phyloP scores from a whole-genome alignment of 345 rosid species.

The Citrus maxima region DNA sequence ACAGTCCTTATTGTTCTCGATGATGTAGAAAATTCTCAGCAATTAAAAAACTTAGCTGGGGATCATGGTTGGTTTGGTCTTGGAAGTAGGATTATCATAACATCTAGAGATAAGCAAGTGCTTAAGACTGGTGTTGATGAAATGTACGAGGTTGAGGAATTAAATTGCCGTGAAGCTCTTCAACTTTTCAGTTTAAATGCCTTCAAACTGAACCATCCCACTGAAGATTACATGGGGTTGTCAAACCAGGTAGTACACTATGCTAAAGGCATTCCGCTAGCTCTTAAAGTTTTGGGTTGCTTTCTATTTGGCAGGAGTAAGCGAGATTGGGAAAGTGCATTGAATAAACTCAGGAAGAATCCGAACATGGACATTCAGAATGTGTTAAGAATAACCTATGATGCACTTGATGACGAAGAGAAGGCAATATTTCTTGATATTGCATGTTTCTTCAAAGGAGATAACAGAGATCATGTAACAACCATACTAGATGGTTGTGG shows the following conservation, averaged over 20 bases:
- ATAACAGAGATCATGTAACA: background rate
- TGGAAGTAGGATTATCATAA: conserved; percentile 12
- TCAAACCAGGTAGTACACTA: background rate
- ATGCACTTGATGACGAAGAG: background rate
- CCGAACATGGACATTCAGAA: background rate
- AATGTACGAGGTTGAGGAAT: background rate
- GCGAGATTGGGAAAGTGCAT: background rate
- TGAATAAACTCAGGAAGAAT: background rate
- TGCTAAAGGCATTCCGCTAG: background rate
- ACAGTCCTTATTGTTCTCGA: conserved; percentile 12
- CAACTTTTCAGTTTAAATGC: background rate
- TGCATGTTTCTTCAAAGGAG: background rate
- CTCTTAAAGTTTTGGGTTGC: background rate
- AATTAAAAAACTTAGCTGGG: background rate
- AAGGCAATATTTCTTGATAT: background rate
- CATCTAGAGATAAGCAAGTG: conserved; percentile 5
- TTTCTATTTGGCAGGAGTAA: background rate
- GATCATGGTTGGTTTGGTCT: background rate
- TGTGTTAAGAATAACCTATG: background rate
- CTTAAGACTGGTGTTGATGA: background rate
- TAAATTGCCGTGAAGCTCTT: background rate
- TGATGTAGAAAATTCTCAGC: conserved; percentile 5
- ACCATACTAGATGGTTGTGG: background rate
- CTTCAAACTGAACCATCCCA: background rate
- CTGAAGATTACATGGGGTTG: background rate